phyloP scores from a whole-genome alignment of 2,329 filamentous ascomycete genomes.

The Ceratocystis papillata region DNA sequence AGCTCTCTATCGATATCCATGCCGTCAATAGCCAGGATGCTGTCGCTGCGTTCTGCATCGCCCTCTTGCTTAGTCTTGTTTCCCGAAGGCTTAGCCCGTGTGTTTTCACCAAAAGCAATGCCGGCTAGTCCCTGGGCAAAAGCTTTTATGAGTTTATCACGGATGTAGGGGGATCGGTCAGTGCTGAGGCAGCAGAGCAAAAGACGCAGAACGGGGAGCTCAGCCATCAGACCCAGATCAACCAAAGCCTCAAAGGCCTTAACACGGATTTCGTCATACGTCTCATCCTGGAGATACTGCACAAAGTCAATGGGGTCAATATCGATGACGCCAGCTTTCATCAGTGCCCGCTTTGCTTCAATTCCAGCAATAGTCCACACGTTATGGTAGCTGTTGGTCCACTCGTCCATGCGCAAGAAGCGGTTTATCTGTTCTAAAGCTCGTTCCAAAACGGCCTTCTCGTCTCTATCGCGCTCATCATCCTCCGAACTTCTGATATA shows the following conservation, averaged over 20 bases:
- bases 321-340: slow-evolving; percentile 53
- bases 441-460: slow-evolving; percentile 41
- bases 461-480: slow-evolving; percentile 35
- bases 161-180: slow-evolving; percentile 53
- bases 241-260: slow-evolving; percentile 55
- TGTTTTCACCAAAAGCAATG: slow-evolving; percentile 50
- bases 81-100: slow-evolving; percentile 17
- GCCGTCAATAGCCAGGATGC: slow-evolving; percentile 22
- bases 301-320: slow-evolving; percentile 45
- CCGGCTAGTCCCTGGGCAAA: slow-evolving; percentile 50
- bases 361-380: slow-evolving; percentile 53
- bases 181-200: slow-evolving; percentile 49
- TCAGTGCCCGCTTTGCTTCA: slow-evolving; percentile 50
- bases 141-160: slow-evolving; percentile 48
- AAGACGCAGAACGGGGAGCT: slow-evolving; percentile 45
- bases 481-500: slow-evolving; percentile 30
- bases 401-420: slow-evolving; percentile 57
- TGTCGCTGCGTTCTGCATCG: slow-evolving; percentile 18
- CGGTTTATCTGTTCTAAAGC: slow-evolving; percentile 55
- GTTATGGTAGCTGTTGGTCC: slow-evolving; percentile 57
- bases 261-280: slow-evolving; percentile 51
- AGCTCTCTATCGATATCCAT: slow-evolving; percentile 29
- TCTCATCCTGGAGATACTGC: slow-evolving; percentile 55
- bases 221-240: slow-evolving; percentile 50
- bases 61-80: slow-evolving; percentile 6